These are phyloP conservation scores for Fusarium irregulare DNA, from an alignment of 2,329 filamentous ascomycete species.

Conservation along the genomic window DNA sequence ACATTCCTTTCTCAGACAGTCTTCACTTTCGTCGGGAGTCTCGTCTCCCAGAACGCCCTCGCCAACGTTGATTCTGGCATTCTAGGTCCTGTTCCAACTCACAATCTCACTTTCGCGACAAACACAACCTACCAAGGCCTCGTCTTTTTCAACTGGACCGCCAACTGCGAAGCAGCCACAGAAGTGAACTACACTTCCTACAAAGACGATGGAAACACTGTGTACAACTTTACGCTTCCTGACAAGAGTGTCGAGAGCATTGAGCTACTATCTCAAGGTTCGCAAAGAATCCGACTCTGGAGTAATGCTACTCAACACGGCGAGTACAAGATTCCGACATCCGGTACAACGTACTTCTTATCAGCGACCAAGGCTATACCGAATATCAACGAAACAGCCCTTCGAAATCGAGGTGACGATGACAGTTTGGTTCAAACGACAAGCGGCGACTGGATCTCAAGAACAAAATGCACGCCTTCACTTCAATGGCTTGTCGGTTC, in stretches of 20 bases:
- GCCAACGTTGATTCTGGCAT: slow-evolving; percentile 37
- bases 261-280: slow-evolving; percentile 11
- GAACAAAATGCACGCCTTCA: slow-evolving; percentile 34
- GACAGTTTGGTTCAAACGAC: slow-evolving; percentile 29
- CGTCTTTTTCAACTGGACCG: slow-evolving; percentile 37
- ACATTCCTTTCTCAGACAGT: slow-evolving; percentile 30
- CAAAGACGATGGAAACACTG: slow-evolving; percentile 12
- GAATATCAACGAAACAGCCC: slow-evolving; percentile 30
- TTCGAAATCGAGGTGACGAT: slow-evolving; percentile 20
- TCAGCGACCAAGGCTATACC: slow-evolving; percentile 32
- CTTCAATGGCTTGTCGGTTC: slow-evolving; percentile 33
- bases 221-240: slow-evolving; percentile 38
- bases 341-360: slow-evolving; percentile 25
- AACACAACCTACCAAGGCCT: slow-evolving; percentile 37
- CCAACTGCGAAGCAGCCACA: slow-evolving; percentile 31
- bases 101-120: slow-evolving; percentile 29
- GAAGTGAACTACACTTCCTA: slow-evolving; percentile 33
- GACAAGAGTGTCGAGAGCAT: slow-evolving; percentile 29
- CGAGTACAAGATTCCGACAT: slow-evolving; percentile 23
- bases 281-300: slow-evolving; percentile 27
- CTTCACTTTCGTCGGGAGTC: slow-evolving; percentile 38
- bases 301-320: slow-evolving; percentile 9
- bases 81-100: slow-evolving; percentile 32
- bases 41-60: slow-evolving; percentile 31
- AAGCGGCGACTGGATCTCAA: slow-evolving; percentile 32